Conservation (phyloP, 2,329 filamentous ascomycete species). For the Leptographium lundbergii region DNA sequence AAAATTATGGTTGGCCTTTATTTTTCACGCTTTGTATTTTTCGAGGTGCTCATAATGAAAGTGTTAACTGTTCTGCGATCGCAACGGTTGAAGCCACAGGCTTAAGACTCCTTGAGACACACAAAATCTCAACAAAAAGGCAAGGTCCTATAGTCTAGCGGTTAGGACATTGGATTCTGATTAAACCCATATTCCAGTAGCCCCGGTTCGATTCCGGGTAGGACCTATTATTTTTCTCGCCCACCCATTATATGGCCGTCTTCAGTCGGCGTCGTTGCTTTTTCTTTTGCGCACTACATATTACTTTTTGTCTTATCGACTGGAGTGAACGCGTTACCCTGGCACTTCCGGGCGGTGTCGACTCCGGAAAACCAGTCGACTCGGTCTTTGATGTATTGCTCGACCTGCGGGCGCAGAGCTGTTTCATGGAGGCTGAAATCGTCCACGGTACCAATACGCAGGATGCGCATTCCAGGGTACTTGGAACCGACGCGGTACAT, state of each 20-base stretch:
- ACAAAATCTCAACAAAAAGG: not conserved
- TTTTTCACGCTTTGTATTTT: no score
- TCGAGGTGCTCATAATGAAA: no score
- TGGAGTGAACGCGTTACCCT: not conserved
- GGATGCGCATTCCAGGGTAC: slow-evolving; percentile 26
- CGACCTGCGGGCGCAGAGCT: slow-evolving; percentile 30
- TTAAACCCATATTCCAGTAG: not conserved
- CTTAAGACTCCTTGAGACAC: no score
- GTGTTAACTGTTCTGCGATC: no score
- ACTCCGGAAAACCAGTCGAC: slow-evolving; percentile 15
- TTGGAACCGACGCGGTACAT: slow-evolving; percentile 31
- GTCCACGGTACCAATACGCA: slow-evolving; percentile 37
- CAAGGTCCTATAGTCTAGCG: not conserved
- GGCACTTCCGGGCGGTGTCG: not conserved
- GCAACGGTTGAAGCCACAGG: no score
- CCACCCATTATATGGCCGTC: no score
- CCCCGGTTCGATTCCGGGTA: not conserved
- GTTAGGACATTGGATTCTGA: not conserved
- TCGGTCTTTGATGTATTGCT: slow-evolving; percentile 31
- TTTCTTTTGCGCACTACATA: not conserved
- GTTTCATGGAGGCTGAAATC: slow-evolving; percentile 36
- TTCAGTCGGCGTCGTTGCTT: not conserved
- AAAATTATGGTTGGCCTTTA: no score
- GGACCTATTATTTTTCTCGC: not conserved
- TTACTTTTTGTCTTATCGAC: not conserved